These are phyloP conservation scores for Lavandula angustifolia DNA, from an alignment of 257 asterid species.

Conservation along the genomic window DNA sequence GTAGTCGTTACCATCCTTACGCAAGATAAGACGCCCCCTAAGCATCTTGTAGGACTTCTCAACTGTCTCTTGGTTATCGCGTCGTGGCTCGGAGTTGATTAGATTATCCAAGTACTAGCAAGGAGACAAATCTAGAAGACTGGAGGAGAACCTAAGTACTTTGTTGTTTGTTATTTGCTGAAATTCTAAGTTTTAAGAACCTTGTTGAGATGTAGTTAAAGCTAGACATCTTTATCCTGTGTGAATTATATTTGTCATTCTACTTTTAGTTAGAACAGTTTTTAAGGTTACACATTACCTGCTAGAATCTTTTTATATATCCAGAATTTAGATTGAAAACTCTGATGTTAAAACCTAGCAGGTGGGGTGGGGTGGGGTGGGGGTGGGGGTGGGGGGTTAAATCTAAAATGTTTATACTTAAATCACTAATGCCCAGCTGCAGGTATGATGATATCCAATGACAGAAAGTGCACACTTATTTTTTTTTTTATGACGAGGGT, in stretches of 20 bases:
- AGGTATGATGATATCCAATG: conserved; percentile 9
- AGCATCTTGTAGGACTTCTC: conserved; percentile 62
- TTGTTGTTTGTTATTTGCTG: conserved; percentile 28
- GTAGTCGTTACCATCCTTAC: conserved; percentile 93
- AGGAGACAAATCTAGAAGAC: conserved; percentile 61
- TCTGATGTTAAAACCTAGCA: no score
- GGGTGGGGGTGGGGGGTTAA: no score
- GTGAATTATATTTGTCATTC: conserved; percentile 28
- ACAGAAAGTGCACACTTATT: no score
- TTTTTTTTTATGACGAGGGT: no score
- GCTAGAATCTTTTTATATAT: conserved; percentile 24
- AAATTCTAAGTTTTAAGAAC: conserved; percentile 35
- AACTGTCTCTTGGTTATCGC: conserved; percentile 27
- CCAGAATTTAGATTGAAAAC: background rate
- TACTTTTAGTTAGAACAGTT: conserved; percentile 33
- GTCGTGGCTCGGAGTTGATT: conserved; percentile 53
- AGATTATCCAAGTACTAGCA: conserved; percentile 46
- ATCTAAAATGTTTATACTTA: background rate
- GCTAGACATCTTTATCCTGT: conserved; percentile 43
- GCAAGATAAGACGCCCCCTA: conserved; percentile 79
- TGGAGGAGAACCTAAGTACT: conserved; percentile 51
- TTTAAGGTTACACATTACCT: conserved; percentile 11
- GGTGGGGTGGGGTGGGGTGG: no score
- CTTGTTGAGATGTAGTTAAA: conserved; percentile 29
- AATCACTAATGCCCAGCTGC: background rate